Conservation (phyloP, 139 green algal genomes). For the Pleodorina starrii region DNA sequence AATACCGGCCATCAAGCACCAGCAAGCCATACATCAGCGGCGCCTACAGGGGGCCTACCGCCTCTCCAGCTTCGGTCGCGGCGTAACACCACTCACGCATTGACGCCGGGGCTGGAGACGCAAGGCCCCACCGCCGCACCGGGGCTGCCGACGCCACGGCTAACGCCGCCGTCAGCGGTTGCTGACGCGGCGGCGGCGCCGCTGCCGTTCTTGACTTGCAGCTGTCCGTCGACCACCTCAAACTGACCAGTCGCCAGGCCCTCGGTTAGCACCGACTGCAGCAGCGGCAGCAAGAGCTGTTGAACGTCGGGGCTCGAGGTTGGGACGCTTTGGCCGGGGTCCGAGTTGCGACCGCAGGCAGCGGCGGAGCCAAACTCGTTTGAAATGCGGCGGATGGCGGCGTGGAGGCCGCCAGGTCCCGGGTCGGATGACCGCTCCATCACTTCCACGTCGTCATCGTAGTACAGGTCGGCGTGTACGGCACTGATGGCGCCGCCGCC, state of each 20-base stretch:
- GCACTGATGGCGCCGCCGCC: not conserved
- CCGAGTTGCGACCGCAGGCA: slow-evolving; percentile 23
- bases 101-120: no score
- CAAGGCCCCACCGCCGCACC: no score
- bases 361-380: not conserved
- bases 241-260: slow-evolving; percentile 27
- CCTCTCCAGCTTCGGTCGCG: no score
- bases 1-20: no score
- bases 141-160: no score
- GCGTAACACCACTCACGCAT: no score
- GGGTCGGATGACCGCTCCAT: slow-evolving; percentile 17
- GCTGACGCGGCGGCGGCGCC: not conserved
- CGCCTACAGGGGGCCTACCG: no score
- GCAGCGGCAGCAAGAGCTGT: slow-evolving; percentile 40
- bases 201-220: slow-evolving; percentile 22
- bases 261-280: slow-evolving; percentile 28
- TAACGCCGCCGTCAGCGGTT: not conserved
- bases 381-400: slow-evolving; percentile 29
- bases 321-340: not conserved
- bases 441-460: not conserved
- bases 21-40: no score
- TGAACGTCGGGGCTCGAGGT: not conserved
- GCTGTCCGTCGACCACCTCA: slow-evolving; percentile 38
- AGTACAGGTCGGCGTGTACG: not conserved
- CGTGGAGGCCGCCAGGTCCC: not conserved